Base-by-base conservation (phyloP, 2,329 filamentous ascomycete species). In the Lachnellula cervina region DNA sequence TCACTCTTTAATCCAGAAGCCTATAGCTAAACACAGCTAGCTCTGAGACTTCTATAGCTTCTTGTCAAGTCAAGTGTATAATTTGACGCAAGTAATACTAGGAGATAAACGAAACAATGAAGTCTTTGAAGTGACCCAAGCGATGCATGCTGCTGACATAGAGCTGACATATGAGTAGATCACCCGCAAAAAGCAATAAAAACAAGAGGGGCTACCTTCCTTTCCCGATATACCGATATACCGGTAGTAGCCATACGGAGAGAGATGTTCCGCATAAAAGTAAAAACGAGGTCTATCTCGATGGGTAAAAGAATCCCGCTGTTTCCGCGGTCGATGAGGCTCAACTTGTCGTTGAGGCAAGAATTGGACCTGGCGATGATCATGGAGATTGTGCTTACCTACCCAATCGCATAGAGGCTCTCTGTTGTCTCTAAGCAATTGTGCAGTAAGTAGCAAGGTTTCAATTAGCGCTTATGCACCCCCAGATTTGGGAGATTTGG, bases 391-490 rank as follows among this genome's bases (percentile, higher is more conserved):
- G 52, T 54, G 44, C 53, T 40, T 19, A 46, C 38, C 37, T 40
- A 49, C 40, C 23, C 17, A 37, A 13, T 51, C 59, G 59, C 59
- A 62, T 46, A 56, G 54, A 51, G 49, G 57, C 57, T 59, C n/a
- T n/a, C n/a, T n/a, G n/a, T n/a, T n/a, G n/a, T n/a, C n/a, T n/a
- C n/a, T n/a, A n/a, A n/a, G 17, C 16, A 55, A 37, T 52, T 58
- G 56, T 55, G 59, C 56, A 55, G n/a, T 21, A 16, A 23, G 32
- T 28, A 14, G 43, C 51, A 50, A 40, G 56, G 59, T 62, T 61
- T 52, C 49, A 52, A 23, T 56, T 59, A 63, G 61, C 62, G 62
- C 62, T 57, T 53, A 59, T 60, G 57, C 52, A 54, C 46, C 59
- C 56, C 60, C 59, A 51, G 60, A 57, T 59, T 56, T 42, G 42